phyloP scores from a whole-genome alignment of 108 stramenopile genomes.

The Discostella pseudostelligera region DNA sequence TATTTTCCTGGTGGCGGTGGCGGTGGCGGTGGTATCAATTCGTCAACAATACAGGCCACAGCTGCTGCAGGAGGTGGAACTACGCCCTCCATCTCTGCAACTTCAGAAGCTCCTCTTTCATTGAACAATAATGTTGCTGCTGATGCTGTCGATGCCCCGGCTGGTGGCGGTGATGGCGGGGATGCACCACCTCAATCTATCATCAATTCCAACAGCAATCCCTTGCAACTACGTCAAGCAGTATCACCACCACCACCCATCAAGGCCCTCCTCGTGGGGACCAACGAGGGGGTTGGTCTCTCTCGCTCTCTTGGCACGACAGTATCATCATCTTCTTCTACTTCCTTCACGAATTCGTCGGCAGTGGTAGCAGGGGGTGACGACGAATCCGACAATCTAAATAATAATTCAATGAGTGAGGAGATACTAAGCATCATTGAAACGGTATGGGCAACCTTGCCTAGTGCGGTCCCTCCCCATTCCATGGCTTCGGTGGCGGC shows the following conservation, averaged over 20 bases:
- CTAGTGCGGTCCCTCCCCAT: slow-evolving; percentile 42
- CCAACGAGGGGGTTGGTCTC: slow-evolving; percentile 50
- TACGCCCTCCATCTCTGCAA: too few relatives aligned
- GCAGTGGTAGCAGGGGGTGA: background rate
- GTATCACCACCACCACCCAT: slow-evolving; percentile 18
- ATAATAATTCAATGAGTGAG: slow-evolving; percentile 34
- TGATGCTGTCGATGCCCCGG: too few relatives aligned
- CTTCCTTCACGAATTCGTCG: slow-evolving; percentile 2
- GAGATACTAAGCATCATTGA: slow-evolving; percentile 45
- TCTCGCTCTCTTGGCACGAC: slow-evolving; percentile 51
- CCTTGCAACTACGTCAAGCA: too few relatives aligned
- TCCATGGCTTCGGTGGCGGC: slow-evolving; percentile 33
- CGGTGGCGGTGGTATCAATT: background rate
- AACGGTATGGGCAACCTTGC: slow-evolving; percentile 49
- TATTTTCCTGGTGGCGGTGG: background rate
- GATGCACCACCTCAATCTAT: too few relatives aligned
- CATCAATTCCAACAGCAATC: slow-evolving; percentile 4
- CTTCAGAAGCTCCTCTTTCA: too few relatives aligned
- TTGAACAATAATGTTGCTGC: too few relatives aligned
- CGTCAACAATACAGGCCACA: background rate
- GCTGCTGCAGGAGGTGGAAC: background rate
- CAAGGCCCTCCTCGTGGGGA: slow-evolving; percentile 45
- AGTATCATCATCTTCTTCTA: background rate
- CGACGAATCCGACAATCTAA: background rate
- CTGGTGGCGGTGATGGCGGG: too few relatives aligned